Evolutionary conservation across 768 basidiomycete genomes (phyloP).

Genomic region (Tulasnella sp.): DNA sequence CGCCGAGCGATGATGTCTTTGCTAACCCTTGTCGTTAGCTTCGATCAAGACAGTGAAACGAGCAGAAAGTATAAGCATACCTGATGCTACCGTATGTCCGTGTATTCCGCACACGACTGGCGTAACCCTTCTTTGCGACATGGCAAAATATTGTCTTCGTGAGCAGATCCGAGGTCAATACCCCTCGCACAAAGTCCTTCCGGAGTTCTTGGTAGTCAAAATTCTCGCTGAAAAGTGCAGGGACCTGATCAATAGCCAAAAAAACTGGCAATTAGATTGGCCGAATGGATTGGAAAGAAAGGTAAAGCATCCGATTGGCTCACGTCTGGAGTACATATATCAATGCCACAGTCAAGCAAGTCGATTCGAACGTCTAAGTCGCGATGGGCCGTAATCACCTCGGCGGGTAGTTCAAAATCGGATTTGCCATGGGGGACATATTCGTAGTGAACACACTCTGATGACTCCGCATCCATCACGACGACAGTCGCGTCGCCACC

Average conservation of each 20-base stretch:
- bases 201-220: conserved; percentile 93
- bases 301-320: conserved; percentile 15
- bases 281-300: conserved; percentile 9
- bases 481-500: conserved; percentile 66
- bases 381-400: conserved; percentile 55
- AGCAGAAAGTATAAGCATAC: conserved; percentile 30
- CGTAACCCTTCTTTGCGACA: conserved; percentile 78
- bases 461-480: conserved; percentile 62
- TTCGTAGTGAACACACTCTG: conserved; percentile 78
- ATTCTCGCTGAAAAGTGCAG: conserved; percentile 94
- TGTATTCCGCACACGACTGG: conserved; percentile 87
- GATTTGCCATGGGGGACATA: conserved; percentile 52
- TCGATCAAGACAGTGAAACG: conserved; percentile 11
- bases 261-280: neutral
- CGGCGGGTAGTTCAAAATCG: conserved; percentile 59
- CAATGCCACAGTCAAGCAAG: conserved; percentile 78
- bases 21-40: conserved; percentile 33
- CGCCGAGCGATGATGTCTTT: conserved; percentile 88
- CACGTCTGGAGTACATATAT: conserved; percentile 90
- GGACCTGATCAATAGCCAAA: conserved; percentile 46
- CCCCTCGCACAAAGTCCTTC: conserved; percentile 85
- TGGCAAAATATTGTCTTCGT: conserved; percentile 93
- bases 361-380: conserved; percentile 84
- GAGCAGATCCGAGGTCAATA: conserved; percentile 86
- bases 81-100: conserved; percentile 84